Base-by-base conservation (phyloP, 495 filamentous ascomycete species). In the Melanomma pulvis-pyrius region DNA sequence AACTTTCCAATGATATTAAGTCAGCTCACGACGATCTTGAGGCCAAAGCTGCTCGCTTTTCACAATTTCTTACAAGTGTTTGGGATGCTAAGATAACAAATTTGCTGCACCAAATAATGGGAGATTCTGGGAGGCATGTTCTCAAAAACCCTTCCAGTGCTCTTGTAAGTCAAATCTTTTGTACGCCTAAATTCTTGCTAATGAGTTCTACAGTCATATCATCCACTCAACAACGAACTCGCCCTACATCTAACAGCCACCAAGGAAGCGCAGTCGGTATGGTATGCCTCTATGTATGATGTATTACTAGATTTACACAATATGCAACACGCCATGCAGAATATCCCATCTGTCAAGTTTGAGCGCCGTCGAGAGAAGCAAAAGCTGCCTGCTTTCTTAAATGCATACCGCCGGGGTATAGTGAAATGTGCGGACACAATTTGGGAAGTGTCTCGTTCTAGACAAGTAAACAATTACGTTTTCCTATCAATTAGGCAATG, bases 211-310 rank as follows among this genome's bases (percentile, higher is more conserved):
- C 15, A 50, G 86, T 79, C 86, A 13, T 72, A 89, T 26, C 84
- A 90, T 73, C 86, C 88, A 8, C 74, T 89, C 15, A 82, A 85
- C 70, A 92, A 92, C 73, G 81, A 86, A 12, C 75, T 81, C 32
- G 75, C 86, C 52, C 68, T 87, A 1, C 74, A 72, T 61, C 52
- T 59, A 55, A 54, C 65, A 72, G 30, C 70, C 13, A 1, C 4
- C 26, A 13, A 26, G 0, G 17, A 19, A 32, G 26, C 78, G 0
- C 62, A 77, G 21, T 75, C 76, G 0, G 74, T 78, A 52, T 84
- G 82, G 77, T 72, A 82, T 28, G 77, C 74, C 28, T 70, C 65
- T 19, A 77, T 81, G 28, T 84, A 83, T 57, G 86, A 88, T 30
- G 34, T 84, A 21, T 77, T 79, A 52, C 52, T 81, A n/a, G 80